Conservation (phyloP, 768 basidiomycete genomes). For the Suillus clintonianus region DNA sequence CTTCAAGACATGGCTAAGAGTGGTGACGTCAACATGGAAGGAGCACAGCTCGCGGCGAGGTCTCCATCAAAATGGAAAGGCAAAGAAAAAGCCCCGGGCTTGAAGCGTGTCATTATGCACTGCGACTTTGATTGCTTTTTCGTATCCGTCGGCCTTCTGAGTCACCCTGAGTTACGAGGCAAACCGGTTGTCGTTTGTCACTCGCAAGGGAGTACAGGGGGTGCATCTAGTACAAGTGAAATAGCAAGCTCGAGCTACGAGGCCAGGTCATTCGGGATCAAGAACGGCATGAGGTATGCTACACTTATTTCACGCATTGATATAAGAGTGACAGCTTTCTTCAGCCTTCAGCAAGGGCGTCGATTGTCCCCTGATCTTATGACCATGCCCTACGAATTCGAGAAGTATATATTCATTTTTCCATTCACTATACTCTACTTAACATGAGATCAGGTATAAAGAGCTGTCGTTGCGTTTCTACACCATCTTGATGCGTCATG, state of each 20-base stretch:
- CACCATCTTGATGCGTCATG: constrained; percentile 85
- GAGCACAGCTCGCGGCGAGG: constrained; percentile 48
- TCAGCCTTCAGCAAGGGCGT: constrained; percentile 77
- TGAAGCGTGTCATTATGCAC: constrained; percentile 79
- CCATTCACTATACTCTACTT: background rate
- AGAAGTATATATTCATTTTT: constrained; percentile 47
- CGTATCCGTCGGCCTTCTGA: constrained; percentile 85
- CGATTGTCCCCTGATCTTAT: constrained; percentile 70
- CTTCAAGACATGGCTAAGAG: background rate
- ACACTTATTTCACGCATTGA: background rate
- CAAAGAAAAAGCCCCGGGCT: constrained; percentile 50
- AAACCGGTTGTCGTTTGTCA: constrained; percentile 96
- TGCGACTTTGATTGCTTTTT: constrained; percentile 98
- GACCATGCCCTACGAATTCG: constrained; percentile 94
- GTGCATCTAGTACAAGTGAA: constrained; percentile 83
- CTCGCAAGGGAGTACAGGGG: constrained; percentile 77
- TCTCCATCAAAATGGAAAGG: constrained; percentile 52
- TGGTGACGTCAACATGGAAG: constrained; percentile 50
- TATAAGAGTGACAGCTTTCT: constrained; percentile 4
- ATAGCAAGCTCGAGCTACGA: constrained; percentile 96
- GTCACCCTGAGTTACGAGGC: constrained; percentile 78
- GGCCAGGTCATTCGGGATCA: constrained; percentile 83
- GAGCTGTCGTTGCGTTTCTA: constrained; percentile 86
- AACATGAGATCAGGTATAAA: constrained; percentile 64
- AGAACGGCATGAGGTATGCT: constrained; percentile 90